These are phyloP conservation scores for Ustilago xerochloae DNA, from an alignment of 1,284 basidiomycete genomes.

Conservation along the genomic window DNA sequence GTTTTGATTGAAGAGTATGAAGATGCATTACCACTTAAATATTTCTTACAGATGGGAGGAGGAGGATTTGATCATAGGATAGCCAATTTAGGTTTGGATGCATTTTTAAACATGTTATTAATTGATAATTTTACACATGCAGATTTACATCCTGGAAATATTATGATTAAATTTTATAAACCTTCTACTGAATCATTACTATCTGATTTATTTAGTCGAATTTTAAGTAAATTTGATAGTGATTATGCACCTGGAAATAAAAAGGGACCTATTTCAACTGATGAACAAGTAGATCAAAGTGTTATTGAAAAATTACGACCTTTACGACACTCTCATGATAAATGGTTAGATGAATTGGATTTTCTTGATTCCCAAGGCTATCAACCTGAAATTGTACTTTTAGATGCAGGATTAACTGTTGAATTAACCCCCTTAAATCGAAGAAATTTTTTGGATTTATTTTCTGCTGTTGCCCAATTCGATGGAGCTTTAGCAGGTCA, in stretches of 20 bases:
- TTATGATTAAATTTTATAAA: constrained; percentile 95
- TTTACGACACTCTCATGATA: constrained; percentile 72
- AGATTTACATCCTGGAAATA: constrained; percentile 86
- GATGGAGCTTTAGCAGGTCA: constrained; percentile 94
- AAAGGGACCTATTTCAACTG: constrained; percentile 71
- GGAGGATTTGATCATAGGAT: constrained; percentile 84
- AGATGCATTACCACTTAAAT: constrained; percentile 89
- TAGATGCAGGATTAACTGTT: constrained; percentile 94
- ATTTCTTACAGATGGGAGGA: constrained; percentile 87
- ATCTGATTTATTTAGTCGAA: constrained; percentile 51
- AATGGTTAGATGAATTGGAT: constrained; percentile 80
- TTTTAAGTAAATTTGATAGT: constrained; percentile 63
- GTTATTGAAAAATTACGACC: constrained; percentile 78
- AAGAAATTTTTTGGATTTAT: constrained; percentile 94
- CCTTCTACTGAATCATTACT: constrained; percentile 71
- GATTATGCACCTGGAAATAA: constrained; percentile 58
- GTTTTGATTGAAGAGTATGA: constrained; percentile 92
- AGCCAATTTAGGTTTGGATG: constrained; percentile 92
- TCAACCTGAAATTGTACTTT: constrained; percentile 92
- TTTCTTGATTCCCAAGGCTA: constrained; percentile 79
- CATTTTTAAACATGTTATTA: constrained; percentile 97
- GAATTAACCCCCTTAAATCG: constrained; percentile 84
- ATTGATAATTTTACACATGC: constrained; percentile 98
- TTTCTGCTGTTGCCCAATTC: constrained; percentile 93
- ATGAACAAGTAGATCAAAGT: constrained; percentile 69